These are phyloP conservation scores for Punica granatum DNA, from an alignment of 345 rosid genomes.

Conservation along the genomic window DNA sequence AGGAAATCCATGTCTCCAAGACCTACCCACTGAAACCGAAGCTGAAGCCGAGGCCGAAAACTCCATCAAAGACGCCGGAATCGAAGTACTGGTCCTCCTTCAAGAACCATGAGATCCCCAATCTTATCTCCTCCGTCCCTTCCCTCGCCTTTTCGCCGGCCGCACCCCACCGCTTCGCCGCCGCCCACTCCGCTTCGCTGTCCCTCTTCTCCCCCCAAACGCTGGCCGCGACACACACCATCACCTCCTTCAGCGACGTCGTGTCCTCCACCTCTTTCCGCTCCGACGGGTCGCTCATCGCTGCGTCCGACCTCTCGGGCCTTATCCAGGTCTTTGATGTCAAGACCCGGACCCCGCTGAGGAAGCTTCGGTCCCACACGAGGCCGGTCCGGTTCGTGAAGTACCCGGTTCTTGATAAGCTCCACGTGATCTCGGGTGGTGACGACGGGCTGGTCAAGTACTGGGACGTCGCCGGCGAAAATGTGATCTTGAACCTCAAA, in stretches of 20 bases:
- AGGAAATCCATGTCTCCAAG: conserved; percentile 22
- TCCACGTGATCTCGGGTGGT: conserved; percentile 82
- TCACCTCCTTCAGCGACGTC: conserved; percentile 64
- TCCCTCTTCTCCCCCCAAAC: conserved; percentile 51
- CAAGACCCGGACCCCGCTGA: conserved; percentile 61
- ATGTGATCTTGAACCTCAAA: conserved; percentile 40
- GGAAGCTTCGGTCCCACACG: conserved; percentile 71
- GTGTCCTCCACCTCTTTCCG: conserved; percentile 81
- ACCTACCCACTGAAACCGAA: conserved; percentile 64
- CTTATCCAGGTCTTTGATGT: conserved; percentile 66
- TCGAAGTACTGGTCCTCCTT: conserved; percentile 88
- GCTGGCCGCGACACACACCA: conserved; percentile 34
- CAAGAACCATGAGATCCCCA: conserved; percentile 47
- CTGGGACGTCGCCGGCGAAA: conserved; percentile 84
- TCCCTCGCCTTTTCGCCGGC: conserved; percentile 65
- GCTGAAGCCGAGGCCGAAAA: conserved; percentile 47
- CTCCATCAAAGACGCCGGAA: conserved; percentile 56
- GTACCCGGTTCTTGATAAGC: conserved; percentile 73
- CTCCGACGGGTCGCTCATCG: conserved; percentile 73
- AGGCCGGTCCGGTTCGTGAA: conserved; percentile 74
- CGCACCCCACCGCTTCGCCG: conserved; percentile 53
- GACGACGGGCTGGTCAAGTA: conserved; percentile 87
- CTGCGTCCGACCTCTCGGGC: conserved; percentile 82
- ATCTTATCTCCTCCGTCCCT: conserved; percentile 47
- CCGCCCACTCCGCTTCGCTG: conserved; percentile 60